Percentiles rank a stretch among this genome's conserved stretches.
Conservation (phyloP, 495 filamentous ascomycete genomes). For the Neurospora intermedia region DNA sequence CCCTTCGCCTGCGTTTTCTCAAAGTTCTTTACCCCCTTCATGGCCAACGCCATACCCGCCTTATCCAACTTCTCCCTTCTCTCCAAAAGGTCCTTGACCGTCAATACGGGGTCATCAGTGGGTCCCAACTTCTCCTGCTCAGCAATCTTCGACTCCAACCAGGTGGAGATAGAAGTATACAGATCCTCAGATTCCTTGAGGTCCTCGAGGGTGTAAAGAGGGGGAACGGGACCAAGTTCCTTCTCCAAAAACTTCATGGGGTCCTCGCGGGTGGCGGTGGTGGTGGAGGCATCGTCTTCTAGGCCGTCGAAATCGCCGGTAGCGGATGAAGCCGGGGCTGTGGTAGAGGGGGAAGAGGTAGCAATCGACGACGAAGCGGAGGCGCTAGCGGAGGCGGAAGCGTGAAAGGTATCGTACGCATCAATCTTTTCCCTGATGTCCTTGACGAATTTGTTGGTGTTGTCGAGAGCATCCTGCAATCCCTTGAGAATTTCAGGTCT, state of each 20-base stretch:
- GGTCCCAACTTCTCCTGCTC: conserved; percentile 55
- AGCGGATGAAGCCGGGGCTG: conserved; percentile 20
- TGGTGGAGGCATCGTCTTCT: conserved; percentile 42
- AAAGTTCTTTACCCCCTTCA: conserved; percentile 57
- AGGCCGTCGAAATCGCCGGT: conserved; percentile 51
- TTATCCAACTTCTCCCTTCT: conserved; percentile 53
- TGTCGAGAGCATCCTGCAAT: conserved; percentile 50
- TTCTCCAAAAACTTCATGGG: conserved; percentile 29
- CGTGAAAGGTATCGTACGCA: conserved; percentile 37
- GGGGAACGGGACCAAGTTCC: conserved; percentile 34
- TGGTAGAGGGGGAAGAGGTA: conserved; percentile 17
- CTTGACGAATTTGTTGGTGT: conserved; percentile 39
- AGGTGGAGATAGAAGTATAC: conserved; percentile 39
- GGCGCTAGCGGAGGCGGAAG: conserved; percentile 31
- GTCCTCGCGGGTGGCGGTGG: conserved; percentile 24
- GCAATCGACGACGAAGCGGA: conserved; percentile 12
- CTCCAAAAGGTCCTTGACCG: conserved; percentile 51
- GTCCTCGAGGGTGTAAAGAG: conserved; percentile 52
- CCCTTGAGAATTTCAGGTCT: conserved; percentile 55
- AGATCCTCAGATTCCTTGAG: conserved; percentile 42
- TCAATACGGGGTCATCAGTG: conserved; percentile 61
- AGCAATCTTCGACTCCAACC: conserved; percentile 58
- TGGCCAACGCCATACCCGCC: conserved; percentile 55
- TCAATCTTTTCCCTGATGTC: conserved; percentile 40
- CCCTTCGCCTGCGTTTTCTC: conserved; percentile 33